Evolutionary conservation across 495 filamentous ascomycete genomes (phyloP), one percentile per base, ranked within the genome.

Genomic region (Stereocaulon alpinum): DNA sequence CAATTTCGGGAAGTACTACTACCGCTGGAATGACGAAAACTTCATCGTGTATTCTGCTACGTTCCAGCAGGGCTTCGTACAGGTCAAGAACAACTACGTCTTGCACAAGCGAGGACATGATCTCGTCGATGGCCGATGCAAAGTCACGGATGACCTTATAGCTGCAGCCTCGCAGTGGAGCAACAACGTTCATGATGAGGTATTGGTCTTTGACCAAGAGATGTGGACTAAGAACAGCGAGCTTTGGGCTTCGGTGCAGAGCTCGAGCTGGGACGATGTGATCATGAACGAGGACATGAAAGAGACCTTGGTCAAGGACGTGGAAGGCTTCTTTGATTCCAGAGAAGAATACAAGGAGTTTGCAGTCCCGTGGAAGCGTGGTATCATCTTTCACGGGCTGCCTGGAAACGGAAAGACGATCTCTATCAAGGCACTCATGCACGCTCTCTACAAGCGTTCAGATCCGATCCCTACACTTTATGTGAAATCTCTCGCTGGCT

Each of bases 381-480:
- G 64, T 9, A 49, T 67, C 51, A 67, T 64, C 14, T 58, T 65
- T 11, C 61, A 67, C 40, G 63, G 56, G 7, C 65, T 74, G 2
- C 78, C 80, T 3, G 77, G 80, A n/a, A 86, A 85, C 60, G 84
- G 84, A 6, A 87, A 87, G 68, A 85, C 84, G 6, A 80, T 86
- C 60, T 78, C 74, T 34, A 82, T 86, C 73, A 86, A 86, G 70
- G 83, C 85, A 14, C 74, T 82, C 40, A 86, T 86, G 80, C 73
- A 80, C 58, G 76, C 73, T 48, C 68, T 86, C 10, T 73, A 75
- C 5, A 66, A 66, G 22, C 71, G 76, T 30, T 44, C 53, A 2
- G 56, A 68, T 5, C 71, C 74, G 0, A 70, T 82, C n/a, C 76
- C 77, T 4, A 71, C 70, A 0, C 74, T 85, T 5, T 85, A 84